These are phyloP conservation scores for Candida frijolesensis DNA, from an alignment of 1,139 yeast genomes.

Conservation along the genomic window DNA sequence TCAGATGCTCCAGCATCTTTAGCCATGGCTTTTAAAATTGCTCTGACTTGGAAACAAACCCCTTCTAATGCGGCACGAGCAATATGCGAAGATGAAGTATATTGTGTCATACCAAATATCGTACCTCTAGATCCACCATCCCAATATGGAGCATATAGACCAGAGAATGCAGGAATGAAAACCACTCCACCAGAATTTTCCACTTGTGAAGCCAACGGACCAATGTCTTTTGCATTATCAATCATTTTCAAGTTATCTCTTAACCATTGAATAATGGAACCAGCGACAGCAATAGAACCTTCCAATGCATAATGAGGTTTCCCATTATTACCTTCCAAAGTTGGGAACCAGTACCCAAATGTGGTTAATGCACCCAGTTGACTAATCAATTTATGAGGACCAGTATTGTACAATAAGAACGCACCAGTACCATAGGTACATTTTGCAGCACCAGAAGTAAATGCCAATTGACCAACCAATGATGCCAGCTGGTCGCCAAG, in stretches of 20 bases:
- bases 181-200: slow-evolving; percentile 88
- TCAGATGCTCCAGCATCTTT: slow-evolving; percentile 69
- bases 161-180: slow-evolving; percentile 93
- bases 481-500: slow-evolving; percentile 96
- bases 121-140: slow-evolving; percentile 91
- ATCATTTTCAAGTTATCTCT: slow-evolving; percentile 87
- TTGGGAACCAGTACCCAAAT: slow-evolving; percentile 86
- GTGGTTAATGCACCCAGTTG: slow-evolving; percentile 87
- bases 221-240: slow-evolving; percentile 82
- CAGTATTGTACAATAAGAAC: slow-evolving; percentile 87
- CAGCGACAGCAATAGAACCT: slow-evolving; percentile 96
- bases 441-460: slow-evolving; percentile 82
- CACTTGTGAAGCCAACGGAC: slow-evolving; percentile 85
- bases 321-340: slow-evolving; percentile 50
- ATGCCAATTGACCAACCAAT: slow-evolving; percentile 88
- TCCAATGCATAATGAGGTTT: slow-evolving; percentile 88
- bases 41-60: slow-evolving; percentile 91
- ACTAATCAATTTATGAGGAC: slow-evolving; percentile 63
- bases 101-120: slow-evolving; percentile 89
- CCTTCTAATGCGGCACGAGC: slow-evolving; percentile 96
- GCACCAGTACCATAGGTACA: slow-evolving; percentile 99
- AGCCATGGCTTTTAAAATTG: slow-evolving; percentile 88
- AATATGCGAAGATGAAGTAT: slow-evolving; percentile 82
- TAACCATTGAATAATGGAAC: slow-evolving; percentile 92
- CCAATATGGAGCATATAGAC: slow-evolving; percentile 96